Conservation (phyloP, 257 asterid genomes). For the Fraxinus quadrangulata region DNA sequence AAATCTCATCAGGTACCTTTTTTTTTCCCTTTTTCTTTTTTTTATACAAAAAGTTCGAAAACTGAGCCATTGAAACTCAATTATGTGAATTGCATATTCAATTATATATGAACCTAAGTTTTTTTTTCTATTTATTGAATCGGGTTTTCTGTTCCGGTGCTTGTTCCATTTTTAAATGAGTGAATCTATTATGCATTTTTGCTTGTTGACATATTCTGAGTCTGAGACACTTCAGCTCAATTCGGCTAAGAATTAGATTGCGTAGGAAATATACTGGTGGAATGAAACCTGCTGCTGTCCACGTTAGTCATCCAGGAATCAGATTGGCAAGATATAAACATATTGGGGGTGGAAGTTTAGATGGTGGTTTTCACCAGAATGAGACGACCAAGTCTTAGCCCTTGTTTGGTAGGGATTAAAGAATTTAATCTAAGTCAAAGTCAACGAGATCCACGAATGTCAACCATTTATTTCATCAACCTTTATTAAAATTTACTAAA, state of each 20-base stretch:
- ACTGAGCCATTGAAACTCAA: neutral
- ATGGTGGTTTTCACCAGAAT: conserved; percentile 17
- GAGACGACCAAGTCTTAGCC: too few relatives aligned
- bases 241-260: conserved; percentile 5
- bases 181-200: conserved; percentile 7
- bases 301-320: conserved; percentile 1
- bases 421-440: too few relatives aligned
- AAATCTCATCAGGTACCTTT: conserved; percentile 67
- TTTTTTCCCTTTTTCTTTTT: neutral
- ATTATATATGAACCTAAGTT: neutral
- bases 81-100: neutral
- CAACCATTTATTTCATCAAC: too few relatives aligned
- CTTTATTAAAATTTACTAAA: too few relatives aligned
- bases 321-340: conserved; percentile 10
- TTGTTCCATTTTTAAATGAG: conserved; percentile 19
- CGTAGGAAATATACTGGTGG: conserved; percentile 3
- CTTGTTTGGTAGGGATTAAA: too few relatives aligned
- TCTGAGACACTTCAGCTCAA: conserved; percentile 2
- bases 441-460: too few relatives aligned
- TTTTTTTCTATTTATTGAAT: neutral
- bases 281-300: neutral
- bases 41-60: neutral
- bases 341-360: conserved; percentile 2
- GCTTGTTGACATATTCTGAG: conserved; percentile 4
- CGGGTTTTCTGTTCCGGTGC: neutral